These are phyloP conservation scores for Cladophialophora yegresii DNA, from an alignment of 2,329 filamentous ascomycete genomes.

Conservation along the genomic window DNA sequence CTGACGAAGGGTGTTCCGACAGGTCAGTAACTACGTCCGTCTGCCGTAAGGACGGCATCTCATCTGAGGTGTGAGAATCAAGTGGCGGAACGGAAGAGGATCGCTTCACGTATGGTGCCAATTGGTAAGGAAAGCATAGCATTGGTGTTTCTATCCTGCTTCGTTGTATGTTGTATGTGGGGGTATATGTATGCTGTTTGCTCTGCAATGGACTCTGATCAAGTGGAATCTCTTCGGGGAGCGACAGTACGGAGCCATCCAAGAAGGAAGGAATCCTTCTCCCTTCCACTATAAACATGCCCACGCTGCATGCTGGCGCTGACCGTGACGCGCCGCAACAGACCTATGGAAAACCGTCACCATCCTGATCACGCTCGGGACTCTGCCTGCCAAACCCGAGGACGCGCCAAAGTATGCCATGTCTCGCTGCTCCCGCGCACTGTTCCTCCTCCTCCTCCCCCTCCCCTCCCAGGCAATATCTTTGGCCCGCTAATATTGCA, in stretches of 20 bases:
- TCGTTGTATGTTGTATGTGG: background rate
- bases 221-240: background rate
- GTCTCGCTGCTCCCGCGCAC: too few relatives aligned
- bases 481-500: conserved; percentile 35
- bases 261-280: background rate
- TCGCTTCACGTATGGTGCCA: conserved; percentile 3
- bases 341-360: conserved; percentile 48
- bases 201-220: background rate
- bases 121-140: background rate
- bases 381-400: conserved; percentile 46
- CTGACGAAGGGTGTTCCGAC: conserved; percentile 24
- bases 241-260: background rate
- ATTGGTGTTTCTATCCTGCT: background rate
- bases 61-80: background rate
- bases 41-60: background rate
- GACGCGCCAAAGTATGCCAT: conserved; percentile 39
- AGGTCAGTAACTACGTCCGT: conserved; percentile 31
- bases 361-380: conserved; percentile 53
- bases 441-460: too few relatives aligned
- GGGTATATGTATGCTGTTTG: too few relatives aligned
- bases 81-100: conserved; percentile 5
- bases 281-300: background rate
- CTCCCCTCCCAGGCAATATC: too few relatives aligned
- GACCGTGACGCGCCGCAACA: conserved; percentile 15
- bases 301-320: background rate